phyloP scores from a whole-genome alignment of 148 eudicot species.

The Nepenthes mirabilis region DNA sequence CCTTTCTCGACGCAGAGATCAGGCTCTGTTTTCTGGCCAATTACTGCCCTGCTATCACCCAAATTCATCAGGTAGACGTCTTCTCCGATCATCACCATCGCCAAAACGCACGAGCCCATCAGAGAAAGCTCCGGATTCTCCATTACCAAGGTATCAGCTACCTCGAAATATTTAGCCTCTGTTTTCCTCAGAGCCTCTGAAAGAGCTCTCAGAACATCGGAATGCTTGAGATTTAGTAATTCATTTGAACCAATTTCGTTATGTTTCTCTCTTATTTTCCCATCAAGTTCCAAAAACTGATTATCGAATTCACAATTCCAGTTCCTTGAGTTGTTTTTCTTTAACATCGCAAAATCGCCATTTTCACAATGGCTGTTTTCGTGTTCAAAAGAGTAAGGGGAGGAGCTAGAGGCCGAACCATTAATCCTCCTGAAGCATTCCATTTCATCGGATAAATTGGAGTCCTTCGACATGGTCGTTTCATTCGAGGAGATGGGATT shows the following conservation, averaged over 20 bases:
- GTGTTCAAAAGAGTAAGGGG: not conserved
- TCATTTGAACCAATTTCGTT: not conserved
- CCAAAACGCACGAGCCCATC: slow-evolving; percentile 71
- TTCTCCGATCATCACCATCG: slow-evolving; percentile 56
- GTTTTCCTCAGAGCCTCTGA: slow-evolving; percentile 52
- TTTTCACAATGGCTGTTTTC: not conserved
- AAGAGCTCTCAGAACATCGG: slow-evolving; percentile 39
- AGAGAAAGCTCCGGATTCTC: slow-evolving; percentile 59
- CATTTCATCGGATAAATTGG: not conserved
- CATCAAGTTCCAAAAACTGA: not conserved
- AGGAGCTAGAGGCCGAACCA: not conserved
- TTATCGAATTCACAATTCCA: not conserved
- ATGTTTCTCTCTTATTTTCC: not conserved
- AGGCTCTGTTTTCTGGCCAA: slow-evolving; percentile 27
- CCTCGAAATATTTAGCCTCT: slow-evolving; percentile 42
- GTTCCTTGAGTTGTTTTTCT: not conserved
- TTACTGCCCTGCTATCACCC: slow-evolving; percentile 59
- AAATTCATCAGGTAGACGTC: slow-evolving; percentile 65
- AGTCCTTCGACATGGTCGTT: not conserved
- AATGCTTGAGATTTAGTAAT: slow-evolving; percentile 7
- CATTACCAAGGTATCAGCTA: slow-evolving; percentile 47
- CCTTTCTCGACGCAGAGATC: slow-evolving; percentile 12
- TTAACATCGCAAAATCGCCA: not conserved
- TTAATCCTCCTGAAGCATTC: not conserved
- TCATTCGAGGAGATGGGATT: not conserved